Conservation (phyloP, 2,329 filamentous ascomycete species). For the Sphaerulina populicola region DNA sequence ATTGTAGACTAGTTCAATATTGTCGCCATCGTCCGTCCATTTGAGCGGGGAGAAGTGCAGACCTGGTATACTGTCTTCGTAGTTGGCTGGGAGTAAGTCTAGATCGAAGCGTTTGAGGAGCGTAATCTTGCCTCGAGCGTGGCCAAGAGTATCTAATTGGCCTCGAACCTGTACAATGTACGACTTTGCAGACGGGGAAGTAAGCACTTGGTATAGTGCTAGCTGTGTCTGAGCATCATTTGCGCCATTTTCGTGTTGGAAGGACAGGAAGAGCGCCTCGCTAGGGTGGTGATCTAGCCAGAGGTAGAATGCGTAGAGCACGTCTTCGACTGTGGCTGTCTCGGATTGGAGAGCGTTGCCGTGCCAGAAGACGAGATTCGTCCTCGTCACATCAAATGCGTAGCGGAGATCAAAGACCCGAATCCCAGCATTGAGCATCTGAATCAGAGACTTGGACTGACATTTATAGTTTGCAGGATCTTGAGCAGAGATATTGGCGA, state of each 20-base stretch:
- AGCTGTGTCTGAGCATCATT: constrained; percentile 36
- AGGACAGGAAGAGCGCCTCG: constrained; percentile 42
- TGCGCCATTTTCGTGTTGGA: constrained; percentile 40
- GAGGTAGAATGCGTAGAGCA: constrained; percentile 42
- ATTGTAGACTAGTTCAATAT: constrained; percentile 41
- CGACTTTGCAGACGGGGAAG: constrained; percentile 32
- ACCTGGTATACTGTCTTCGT: constrained; percentile 37
- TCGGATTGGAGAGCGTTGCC: constrained; percentile 40
- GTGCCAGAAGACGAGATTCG: constrained; percentile 45
- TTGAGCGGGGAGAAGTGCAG: constrained; percentile 40
- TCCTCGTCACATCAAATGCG: constrained; percentile 42
- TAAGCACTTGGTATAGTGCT: constrained; percentile 36
- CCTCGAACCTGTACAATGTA: constrained; percentile 37
- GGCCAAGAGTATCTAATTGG: constrained; percentile 33
- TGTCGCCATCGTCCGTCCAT: constrained; percentile 40
- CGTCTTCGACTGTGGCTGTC: constrained; percentile 38
- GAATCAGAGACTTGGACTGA: constrained; percentile 35
- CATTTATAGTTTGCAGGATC: constrained; percentile 38
- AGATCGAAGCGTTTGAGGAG: constrained; percentile 43
- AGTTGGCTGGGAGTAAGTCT: constrained; percentile 32
- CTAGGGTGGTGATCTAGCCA: constrained; percentile 43
- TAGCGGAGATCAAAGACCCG: constrained; percentile 47
- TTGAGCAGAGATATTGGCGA: constrained; percentile 31
- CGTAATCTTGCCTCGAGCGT: constrained; percentile 36
- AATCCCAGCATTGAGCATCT: constrained; percentile 41